A percentile compares a stretch with the other conserved stretches of the same genome.
phyloP scores from a whole-genome alignment of 768 basidiomycete species.

The Multifurca ochricompacta region DNA sequence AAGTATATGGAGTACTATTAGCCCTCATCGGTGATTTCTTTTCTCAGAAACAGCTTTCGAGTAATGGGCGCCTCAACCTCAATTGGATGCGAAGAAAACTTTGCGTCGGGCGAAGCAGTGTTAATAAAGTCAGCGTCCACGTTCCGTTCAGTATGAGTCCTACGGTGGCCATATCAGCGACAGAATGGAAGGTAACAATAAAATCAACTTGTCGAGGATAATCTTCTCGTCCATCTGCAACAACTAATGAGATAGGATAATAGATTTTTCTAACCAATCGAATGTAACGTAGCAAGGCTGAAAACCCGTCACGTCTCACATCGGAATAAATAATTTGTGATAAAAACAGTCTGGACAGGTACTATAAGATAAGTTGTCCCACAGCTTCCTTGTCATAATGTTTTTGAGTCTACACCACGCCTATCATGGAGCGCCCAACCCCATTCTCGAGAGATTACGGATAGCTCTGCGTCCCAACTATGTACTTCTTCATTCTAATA shows the following conservation, averaged over 20 bases:
- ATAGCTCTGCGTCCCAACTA: slow-evolving; percentile 73
- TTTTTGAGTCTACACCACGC: slow-evolving; percentile 64
- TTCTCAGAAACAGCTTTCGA: slow-evolving; percentile 76
- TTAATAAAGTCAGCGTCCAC: slow-evolving; percentile 76
- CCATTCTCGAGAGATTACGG: slow-evolving; percentile 26
- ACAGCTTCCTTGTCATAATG: slow-evolving; percentile 92
- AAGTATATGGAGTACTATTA: slow-evolving; percentile 85
- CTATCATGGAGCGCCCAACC: not conserved
- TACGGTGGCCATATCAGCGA: slow-evolving; percentile 24
- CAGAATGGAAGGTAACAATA: not conserved
- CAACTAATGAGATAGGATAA: slow-evolving; percentile 8
- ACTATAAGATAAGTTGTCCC: slow-evolving; percentile 78
- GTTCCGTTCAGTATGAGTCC: slow-evolving; percentile 81
- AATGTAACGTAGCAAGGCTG: slow-evolving; percentile 58
- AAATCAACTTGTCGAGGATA: slow-evolving; percentile 3
- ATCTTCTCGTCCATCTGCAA: slow-evolving; percentile 45
- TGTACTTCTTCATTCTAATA: slow-evolving; percentile 65
- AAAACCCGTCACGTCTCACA: slow-evolving; percentile 57
- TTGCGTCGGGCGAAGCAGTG: slow-evolving; percentile 67
- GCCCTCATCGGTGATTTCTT: not conserved
- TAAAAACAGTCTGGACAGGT: slow-evolving; percentile 37
- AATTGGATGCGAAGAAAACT: slow-evolving; percentile 85
- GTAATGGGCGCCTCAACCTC: slow-evolving; percentile 86
- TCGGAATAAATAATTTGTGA: not conserved
- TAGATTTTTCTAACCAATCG: slow-evolving; percentile 14